phyloP scores from a whole-genome alignment of 495 filamentous ascomycete species.

The Lophiostoma macrostomum region DNA sequence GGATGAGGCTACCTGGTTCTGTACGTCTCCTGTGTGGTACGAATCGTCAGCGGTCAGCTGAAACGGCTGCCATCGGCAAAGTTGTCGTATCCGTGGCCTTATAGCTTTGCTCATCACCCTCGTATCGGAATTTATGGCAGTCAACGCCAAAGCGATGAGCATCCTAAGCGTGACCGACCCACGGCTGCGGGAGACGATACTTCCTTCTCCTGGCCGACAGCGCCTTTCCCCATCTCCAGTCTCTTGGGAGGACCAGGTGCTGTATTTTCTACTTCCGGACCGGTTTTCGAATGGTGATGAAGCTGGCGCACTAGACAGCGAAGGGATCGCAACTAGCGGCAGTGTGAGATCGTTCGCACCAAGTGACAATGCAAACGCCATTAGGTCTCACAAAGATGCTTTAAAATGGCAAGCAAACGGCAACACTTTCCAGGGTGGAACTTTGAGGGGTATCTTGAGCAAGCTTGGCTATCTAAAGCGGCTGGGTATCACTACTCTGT shows the following conservation, averaged over 20 bases:
- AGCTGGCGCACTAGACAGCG: slow-evolving; percentile 3
- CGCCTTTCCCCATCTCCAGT: slow-evolving; percentile 27
- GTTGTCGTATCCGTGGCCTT: too few species aligned
- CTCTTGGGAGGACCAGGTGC: slow-evolving; percentile 33
- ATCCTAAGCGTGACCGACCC: too few species aligned
- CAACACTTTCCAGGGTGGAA: slow-evolving; percentile 23
- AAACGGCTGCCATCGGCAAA: too few species aligned
- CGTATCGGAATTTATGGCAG: too few species aligned
- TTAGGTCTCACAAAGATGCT: neutral
- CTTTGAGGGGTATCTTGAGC: slow-evolving; percentile 20
- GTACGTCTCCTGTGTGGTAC: too few species aligned
- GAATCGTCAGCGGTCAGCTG: too few species aligned
- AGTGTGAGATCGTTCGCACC: slow-evolving; percentile 5
- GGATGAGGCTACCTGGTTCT: too few species aligned
- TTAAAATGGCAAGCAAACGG: slow-evolving; percentile 21
- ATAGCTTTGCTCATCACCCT: too few species aligned
- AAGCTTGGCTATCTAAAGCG: slow-evolving; percentile 35
- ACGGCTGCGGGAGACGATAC: too few species aligned
- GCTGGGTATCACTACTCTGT: slow-evolving; percentile 28
- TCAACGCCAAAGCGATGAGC: too few species aligned
- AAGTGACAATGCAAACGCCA: slow-evolving; percentile 15
- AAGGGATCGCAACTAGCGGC: neutral
- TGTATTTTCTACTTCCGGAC: slow-evolving; percentile 35
- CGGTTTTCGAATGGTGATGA: slow-evolving; percentile 31
- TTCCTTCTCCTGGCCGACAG: too few species aligned